phyloP scores from a whole-genome alignment of 768 basidiomycete genomes.

The Pulveroboletus ravenelii region DNA sequence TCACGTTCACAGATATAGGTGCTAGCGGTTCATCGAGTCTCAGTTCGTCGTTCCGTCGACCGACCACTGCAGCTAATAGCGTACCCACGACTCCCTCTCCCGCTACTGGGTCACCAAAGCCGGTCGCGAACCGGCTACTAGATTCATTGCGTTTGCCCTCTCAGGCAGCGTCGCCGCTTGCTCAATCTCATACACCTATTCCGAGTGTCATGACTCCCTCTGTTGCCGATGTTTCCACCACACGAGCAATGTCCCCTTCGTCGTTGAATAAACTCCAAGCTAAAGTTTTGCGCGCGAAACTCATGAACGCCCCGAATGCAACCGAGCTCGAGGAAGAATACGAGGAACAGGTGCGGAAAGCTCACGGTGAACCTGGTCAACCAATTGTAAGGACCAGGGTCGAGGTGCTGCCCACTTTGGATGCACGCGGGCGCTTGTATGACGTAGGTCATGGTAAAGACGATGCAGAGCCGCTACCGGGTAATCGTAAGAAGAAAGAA shows the following conservation, averaged over 20 bases:
- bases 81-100: constrained; percentile 56
- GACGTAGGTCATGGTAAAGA: constrained; percentile 82
- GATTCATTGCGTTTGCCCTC: constrained; percentile 62
- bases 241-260: constrained; percentile 60
- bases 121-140: constrained; percentile 46
- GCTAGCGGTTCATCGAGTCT: constrained; percentile 67
- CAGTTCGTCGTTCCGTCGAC: constrained; percentile 85
- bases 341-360: constrained; percentile 57
- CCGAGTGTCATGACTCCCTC: constrained; percentile 88
- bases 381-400: constrained; percentile 53
- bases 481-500: constrained; percentile 77
- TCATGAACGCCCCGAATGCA: constrained; percentile 78
- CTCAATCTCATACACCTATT: constrained; percentile 74
- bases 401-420: constrained; percentile 85
- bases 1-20: constrained; percentile 65
- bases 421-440: constrained; percentile 79
- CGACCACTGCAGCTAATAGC: constrained; percentile 57
- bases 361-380: constrained; percentile 40
- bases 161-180: constrained; percentile 53
- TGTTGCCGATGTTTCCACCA: constrained; percentile 26
- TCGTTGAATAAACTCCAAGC: constrained; percentile 92
- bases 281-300: constrained; percentile 83
- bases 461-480: constrained; percentile 46
- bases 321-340: constrained; percentile 80
- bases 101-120: constrained; percentile 20